Percentiles rank a stretch among this genome's conserved stretches.
phyloP scores from a whole-genome alignment of 305 asterid genomes.

The Fraxinus platypoda region DNA sequence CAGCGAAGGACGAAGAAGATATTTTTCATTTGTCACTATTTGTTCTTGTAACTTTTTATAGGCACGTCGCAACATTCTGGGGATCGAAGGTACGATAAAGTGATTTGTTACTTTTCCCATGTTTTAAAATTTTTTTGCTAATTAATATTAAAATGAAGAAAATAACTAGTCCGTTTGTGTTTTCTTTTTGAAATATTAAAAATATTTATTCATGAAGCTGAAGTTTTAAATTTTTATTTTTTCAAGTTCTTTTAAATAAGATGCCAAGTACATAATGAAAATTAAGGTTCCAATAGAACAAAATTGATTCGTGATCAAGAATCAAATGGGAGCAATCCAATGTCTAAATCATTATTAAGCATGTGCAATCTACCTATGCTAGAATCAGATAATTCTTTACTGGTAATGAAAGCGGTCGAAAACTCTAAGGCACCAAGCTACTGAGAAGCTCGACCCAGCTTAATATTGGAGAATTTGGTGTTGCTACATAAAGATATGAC shows the following conservation, averaged over 20 bases:
- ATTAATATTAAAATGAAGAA: background rate
- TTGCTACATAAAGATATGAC: background rate
- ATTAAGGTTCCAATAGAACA: background rate
- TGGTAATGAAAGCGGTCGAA: background rate
- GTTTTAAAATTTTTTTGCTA: background rate
- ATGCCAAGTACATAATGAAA: background rate
- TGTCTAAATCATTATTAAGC: background rate
- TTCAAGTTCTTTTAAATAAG: no score
- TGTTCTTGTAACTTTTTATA: background rate
- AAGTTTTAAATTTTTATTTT: background rate
- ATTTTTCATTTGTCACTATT: background rate
- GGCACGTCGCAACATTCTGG: no score
- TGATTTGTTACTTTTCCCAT: no score
- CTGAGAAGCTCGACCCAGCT: background rate
- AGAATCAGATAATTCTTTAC: background rate
- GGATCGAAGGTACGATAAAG: no score
- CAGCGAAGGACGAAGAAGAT: background rate
- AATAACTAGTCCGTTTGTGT: background rate
- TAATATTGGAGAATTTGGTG: background rate
- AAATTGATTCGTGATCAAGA: background rate
- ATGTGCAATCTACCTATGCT: background rate
- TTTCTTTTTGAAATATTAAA: background rate
- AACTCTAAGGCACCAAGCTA: background rate
- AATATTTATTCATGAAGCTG: background rate
- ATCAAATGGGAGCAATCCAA: background rate